Percentiles rank a stretch among this genome's conserved stretches.
Conservation (phyloP, 495 filamentous ascomycete species). For the Penicillium malachiteum region DNA sequence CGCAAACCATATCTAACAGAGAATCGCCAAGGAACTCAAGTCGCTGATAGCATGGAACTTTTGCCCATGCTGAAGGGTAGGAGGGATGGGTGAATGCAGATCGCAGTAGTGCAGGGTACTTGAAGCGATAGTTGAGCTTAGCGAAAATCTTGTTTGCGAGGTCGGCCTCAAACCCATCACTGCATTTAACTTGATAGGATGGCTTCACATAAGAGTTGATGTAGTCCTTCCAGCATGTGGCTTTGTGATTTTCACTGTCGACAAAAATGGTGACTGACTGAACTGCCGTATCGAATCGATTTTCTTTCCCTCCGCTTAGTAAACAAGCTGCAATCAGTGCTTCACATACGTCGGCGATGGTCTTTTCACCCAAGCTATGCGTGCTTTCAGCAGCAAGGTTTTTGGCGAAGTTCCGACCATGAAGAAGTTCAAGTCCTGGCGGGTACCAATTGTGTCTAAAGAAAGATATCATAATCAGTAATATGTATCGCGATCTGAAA, state of each 20-base stretch:
- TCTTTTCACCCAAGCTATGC: conserved; percentile 81
- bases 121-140: conserved; percentile 78
- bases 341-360: conserved; percentile 96
- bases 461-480: not conserved
- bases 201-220: conserved; percentile 68
- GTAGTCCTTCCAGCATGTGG: conserved; percentile 71
- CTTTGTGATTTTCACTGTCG: conserved; percentile 61
- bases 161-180: conserved; percentile 55
- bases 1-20: conserved; percentile 82
- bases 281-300: conserved; percentile 76
- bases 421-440: conserved; percentile 62
- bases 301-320: conserved; percentile 55
- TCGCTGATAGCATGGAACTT: conserved; percentile 84
- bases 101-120: conserved; percentile 69
- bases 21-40: conserved; percentile 93
- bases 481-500: too few species aligned
- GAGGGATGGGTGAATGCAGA: conserved; percentile 91
- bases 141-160: conserved; percentile 63
- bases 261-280: conserved; percentile 80
- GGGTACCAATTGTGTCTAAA: conserved; percentile 72
- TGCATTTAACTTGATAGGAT: conserved; percentile 60
- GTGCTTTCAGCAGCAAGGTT: conserved; percentile 49
- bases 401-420: conserved; percentile 59
- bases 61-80: conserved; percentile 66
- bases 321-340: conserved; percentile 90